Evolutionary conservation across 2,329 filamentous ascomycete genomes (phyloP), one percentile per base, ranked within the genome.

Genomic region (Aotearoamyces nothofagi): DNA sequence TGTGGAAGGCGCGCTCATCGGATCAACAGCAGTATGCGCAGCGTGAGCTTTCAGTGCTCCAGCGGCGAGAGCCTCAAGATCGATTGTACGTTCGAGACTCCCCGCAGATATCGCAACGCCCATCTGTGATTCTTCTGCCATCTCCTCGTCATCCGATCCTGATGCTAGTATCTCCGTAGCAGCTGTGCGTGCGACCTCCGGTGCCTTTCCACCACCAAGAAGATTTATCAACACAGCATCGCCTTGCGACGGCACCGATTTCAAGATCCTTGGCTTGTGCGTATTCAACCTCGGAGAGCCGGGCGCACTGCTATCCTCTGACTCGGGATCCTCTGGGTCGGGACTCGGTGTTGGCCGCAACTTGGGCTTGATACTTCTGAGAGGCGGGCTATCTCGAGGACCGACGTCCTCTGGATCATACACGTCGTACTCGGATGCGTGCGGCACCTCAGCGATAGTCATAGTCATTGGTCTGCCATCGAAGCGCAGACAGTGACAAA

Each of bases 191-290:
- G 74, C 73, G 44, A 82, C 66, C 28, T 83, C 73, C 28, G 67
- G 71, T 39, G 60, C 60, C 45, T 71, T 70, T 44, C 72, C 69
- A 45, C 60, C 67, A 41, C 58, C 68, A 57, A 86, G 63, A 49
- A 63, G 60, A 33, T 58, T 54, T 37, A 87, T 63, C 50, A 87
- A 61, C 38, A 81, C 71, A 41, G 61, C 68, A 63, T 79, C 72
- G 42, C 66, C 69, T 46, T 67, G 66, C 19, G 42, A 57, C 69
- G 23, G 66, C 58, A 39, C 53, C 58, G 36, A 62, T 54, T 64
- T 69, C 70, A 43, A 48, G 57, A 39, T 39, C 41, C 22, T 58
- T 63, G 60, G 58, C 54, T 45, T 58, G 61, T 47, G 57, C 59
- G 50, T 52, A 48, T 41, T 49, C 51, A 7, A n/a, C 15, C 15